Conservation (phyloP, 352 stramenopile genomes). For the Pythium vanterpoolii region DNA sequence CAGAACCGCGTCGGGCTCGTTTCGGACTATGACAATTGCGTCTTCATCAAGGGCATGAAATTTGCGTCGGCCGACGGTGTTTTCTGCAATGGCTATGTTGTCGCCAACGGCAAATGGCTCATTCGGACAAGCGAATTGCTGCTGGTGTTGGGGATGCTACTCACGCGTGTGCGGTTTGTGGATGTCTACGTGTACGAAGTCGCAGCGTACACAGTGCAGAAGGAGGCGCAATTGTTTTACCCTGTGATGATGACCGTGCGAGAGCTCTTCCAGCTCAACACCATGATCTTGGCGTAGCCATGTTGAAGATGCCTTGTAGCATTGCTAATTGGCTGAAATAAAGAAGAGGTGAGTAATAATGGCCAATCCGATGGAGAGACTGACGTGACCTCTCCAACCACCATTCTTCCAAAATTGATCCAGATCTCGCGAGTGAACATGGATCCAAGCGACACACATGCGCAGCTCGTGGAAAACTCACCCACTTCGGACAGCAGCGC, state of each 20-base stretch:
- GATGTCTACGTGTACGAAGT: slow-evolving; percentile 29
- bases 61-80: slow-evolving; percentile 40
- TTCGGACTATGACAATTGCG: slow-evolving; percentile 42
- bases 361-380: not conserved
- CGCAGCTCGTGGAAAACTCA: not conserved
- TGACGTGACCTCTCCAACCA: not conserved
- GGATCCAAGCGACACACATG: not conserved
- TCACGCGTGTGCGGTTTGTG: slow-evolving; percentile 21
- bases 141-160: slow-evolving; percentile 15
- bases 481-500: not conserved
- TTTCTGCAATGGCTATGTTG: slow-evolving; percentile 57
- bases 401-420: not conserved
- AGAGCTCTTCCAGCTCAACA: slow-evolving; percentile 30
- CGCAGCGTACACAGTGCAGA: slow-evolving; percentile 21
- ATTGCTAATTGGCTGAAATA: not conserved
- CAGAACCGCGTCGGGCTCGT: slow-evolving; percentile 24
- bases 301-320: too few species aligned
- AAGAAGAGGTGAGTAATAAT: not conserved
- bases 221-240: slow-evolving; percentile 31
- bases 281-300: slow-evolving; percentile 11
- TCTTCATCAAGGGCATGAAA: slow-evolving; percentile 32
- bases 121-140: slow-evolving; percentile 25
- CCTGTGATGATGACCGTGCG: slow-evolving; percentile 26
- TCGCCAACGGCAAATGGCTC: slow-evolving; percentile 51
- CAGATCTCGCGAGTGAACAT: not conserved